Conservation (phyloP, 148 eudicot species). For the Camellia sinensis region DNA sequence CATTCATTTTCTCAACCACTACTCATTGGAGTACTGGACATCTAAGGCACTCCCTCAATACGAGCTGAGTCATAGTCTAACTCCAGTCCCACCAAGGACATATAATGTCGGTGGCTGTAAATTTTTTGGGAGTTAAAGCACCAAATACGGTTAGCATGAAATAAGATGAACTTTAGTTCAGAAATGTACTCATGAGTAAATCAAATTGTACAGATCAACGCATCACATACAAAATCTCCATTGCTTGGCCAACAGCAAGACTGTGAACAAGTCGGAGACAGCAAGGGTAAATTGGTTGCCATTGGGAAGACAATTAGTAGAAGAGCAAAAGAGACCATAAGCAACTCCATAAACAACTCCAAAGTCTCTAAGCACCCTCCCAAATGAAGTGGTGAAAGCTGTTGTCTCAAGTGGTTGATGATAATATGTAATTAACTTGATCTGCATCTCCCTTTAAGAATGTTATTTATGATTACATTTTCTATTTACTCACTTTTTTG, state of each 20-base stretch:
- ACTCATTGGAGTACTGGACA: too few relatives aligned
- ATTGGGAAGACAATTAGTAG: not conserved
- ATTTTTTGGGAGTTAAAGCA: not conserved
- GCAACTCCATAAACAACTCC: constrained; percentile 6
- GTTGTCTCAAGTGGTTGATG: not conserved
- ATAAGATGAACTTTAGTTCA: not conserved
- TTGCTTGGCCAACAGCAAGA: constrained; percentile 7
- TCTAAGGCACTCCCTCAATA: too few relatives aligned
- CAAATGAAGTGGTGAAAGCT: not conserved
- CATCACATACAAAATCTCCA: constrained; percentile 1
- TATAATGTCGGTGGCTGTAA: too few relatives aligned
- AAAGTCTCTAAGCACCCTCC: not conserved
- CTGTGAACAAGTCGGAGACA: not conserved
- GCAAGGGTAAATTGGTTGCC: constrained; percentile 3
- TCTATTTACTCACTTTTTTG: too few relatives aligned
- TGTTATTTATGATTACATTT: too few relatives aligned
- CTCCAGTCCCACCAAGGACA: too few relatives aligned
- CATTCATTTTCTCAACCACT: too few relatives aligned
- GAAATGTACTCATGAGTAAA: not conserved
- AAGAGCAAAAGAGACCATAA: constrained; percentile 9
- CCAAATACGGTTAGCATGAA: not conserved
- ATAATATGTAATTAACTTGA: too few relatives aligned
- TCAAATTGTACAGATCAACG: not conserved
- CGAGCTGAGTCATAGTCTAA: too few relatives aligned
- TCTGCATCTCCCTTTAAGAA: too few relatives aligned